Evolutionary conservation across 345 rosid species (phyloP).

Genomic region (Corymbia maculata): DNA sequence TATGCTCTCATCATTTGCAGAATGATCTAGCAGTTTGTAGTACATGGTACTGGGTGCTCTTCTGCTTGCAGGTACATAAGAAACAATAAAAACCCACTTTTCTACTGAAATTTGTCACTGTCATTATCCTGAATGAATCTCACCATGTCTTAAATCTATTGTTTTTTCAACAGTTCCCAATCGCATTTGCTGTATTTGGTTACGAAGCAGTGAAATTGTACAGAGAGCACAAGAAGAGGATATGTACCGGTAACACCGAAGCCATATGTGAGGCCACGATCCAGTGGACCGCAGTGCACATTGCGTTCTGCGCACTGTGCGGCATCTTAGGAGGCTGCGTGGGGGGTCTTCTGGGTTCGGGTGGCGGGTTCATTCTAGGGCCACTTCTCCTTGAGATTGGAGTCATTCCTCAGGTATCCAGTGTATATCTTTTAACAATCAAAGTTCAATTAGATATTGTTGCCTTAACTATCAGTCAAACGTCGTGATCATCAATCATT

Average conservation of each 20-base stretch:
- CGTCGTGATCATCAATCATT: neutral
- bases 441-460: neutral
- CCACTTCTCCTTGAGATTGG: constrained; percentile 97
- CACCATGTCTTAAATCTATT: neutral
- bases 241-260: constrained; percentile 53
- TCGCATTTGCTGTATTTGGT: constrained; percentile 49
- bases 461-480: neutral
- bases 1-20: constrained; percentile 27
- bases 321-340: constrained; percentile 81
- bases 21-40: constrained; percentile 63
- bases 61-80: constrained; percentile 62
- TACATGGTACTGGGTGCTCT: constrained; percentile 65
- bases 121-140: neutral
- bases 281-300: constrained; percentile 67
- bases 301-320: constrained; percentile 76
- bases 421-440: neutral
- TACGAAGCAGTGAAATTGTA: constrained; percentile 59
- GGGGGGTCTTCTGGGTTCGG: constrained; percentile 93
- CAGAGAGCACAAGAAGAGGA: constrained; percentile 48
- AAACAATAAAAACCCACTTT: neutral
- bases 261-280: constrained; percentile 81
- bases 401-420: constrained; percentile 76
- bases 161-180: constrained; percentile 43
- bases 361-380: constrained; percentile 92
- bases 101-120: neutral